Percentiles rank a stretch among this genome's conserved stretches.
phyloP scores from a whole-genome alignment of 2,329 filamentous ascomycete species.

The Paramyrothecium sp. region DNA sequence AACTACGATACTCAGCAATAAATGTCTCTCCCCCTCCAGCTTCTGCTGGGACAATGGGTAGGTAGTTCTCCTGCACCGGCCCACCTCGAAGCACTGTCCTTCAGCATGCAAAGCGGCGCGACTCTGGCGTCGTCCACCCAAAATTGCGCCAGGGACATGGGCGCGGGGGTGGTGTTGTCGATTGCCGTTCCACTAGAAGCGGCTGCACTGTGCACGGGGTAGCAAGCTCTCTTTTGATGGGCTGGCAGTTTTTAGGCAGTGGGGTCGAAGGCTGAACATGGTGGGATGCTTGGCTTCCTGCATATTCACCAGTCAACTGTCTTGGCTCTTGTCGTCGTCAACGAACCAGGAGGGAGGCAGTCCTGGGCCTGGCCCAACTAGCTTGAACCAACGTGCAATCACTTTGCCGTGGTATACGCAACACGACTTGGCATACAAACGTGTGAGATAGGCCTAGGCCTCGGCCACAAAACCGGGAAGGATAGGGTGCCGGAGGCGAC shows the following conservation, averaged over 20 bases:
- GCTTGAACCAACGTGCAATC: neutral
- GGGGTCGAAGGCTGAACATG: neutral
- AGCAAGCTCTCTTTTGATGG: slow-evolving; percentile 25
- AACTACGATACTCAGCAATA: too few relatives aligned
- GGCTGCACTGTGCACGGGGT: slow-evolving; percentile 28
- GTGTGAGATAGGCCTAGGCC: too few relatives aligned
- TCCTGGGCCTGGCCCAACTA: neutral
- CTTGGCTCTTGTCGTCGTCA: neutral
- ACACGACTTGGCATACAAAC: too few relatives aligned
- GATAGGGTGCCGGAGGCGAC: too few relatives aligned
- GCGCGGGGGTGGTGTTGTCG: slow-evolving; percentile 10
- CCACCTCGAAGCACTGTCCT: neutral
- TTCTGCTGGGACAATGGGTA: too few relatives aligned
- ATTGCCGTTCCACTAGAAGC: slow-evolving; percentile 28
- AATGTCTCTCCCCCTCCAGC: too few relatives aligned
- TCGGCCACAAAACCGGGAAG: too few relatives aligned
- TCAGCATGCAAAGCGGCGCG: too few relatives aligned
- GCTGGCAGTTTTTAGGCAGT: slow-evolving; percentile 12
- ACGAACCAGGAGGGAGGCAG: neutral
- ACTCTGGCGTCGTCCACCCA: slow-evolving; percentile 1
- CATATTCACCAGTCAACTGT: neutral
- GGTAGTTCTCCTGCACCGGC: neutral
- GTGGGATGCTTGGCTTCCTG: neutral
- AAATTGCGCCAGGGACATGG: slow-evolving; percentile 21
- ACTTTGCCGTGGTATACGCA: neutral